Base-by-base conservation (phyloP, 164 flowering plant genomes). In the Annona cherimola region DNA sequence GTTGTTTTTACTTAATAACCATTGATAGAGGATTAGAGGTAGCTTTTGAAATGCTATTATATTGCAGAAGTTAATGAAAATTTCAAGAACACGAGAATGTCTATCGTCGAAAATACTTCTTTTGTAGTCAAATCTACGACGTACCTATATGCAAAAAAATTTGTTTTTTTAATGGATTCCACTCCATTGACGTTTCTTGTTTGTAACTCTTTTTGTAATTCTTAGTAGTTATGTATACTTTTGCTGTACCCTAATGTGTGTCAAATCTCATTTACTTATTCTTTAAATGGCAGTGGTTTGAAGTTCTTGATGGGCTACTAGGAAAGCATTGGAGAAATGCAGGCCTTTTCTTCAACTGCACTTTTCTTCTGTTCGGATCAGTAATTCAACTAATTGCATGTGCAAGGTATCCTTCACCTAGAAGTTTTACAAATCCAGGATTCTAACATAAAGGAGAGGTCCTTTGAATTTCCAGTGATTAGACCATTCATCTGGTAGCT, bases 381-480 rank as follows among this genome's bases (percentile, higher is more conserved):
- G 94, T 91, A 6, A 91, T 92, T 64, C 97, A 92, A 78, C 88
- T 90, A 40, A 90, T 92, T 60, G 97, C 90, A 46, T 92, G 97
- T 79, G 97, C 97, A 74, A 92, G 97, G 97, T 92, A 70, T 39
- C 68, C 35, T 26, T 26, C 35, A 26, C 35, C 35, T 26, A 65
- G 7, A 42, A 75, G 8, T 42, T 43, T 39, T 8, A 40, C 7
- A 64, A 35, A 18, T 26, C 14, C 3, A 7, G 45, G 66, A 18
- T 42, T 41, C 57, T 50, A 50, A 9, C 57, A 50, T 50, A 7
- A 50, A 50, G 57, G 57, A 50, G 11, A 50, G 57, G 57, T 50
- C 57, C 57, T 11, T 50, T 50, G 7, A 26, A 6, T 50, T 50
- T 50, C 2, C 14, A 50, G 57, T 50, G 57, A 50, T 16, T 3